Base-by-base conservation (phyloP, 192 early-diverging fungal genomes). In the Gaertneriomyces sp. region DNA sequence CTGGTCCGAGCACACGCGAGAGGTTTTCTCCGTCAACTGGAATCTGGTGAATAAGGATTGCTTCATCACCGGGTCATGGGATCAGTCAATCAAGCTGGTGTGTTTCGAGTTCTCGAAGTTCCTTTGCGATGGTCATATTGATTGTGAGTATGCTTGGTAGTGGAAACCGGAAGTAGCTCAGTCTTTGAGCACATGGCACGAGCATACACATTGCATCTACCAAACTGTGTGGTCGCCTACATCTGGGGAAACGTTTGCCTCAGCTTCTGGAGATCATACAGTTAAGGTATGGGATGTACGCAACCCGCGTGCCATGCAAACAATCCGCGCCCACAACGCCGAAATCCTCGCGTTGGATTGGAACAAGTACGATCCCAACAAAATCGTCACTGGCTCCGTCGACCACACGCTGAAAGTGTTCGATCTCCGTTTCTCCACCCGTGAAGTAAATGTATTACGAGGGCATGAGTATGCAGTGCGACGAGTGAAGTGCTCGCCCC, bases 11-110 rank as follows among this genome's bases (percentile, higher is more conserved):
- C 97, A 99, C 71, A 77, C 79, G 47, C 87, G 91, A 20, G 97
- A 99, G 70, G 93, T 96, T 6, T 95, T 95, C 76, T 86, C 88
- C 8, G 89, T 97, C 14, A 86, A 94, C 50, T 99, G 95, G 95
- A 99, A 98, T 74, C 79, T 93, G 64, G 86, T 91, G 17, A 78
- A 81, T 17, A 99, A 99, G 61, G 84, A 94, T 55, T 81, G 84
- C 3, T 96, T 99, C 74, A 67, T 95, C 38, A 90, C 91, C 61
- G 89, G 90, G 8, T 97, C 95, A 5, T 98, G 95, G 97, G 97
- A 99, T 72, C 83, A 89, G 53, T 83, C 93, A 2, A 90, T 96
- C 70, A 97, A 96, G 63, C 77, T 99, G 60, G 93, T 93, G 79
- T 65, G 76, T 70, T 12, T n/a, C 8, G 8, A 4, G 14, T 40